Evolutionary conservation across 208 protist species (phyloP).

Genomic region (Wallacemonas sp.): DNA sequence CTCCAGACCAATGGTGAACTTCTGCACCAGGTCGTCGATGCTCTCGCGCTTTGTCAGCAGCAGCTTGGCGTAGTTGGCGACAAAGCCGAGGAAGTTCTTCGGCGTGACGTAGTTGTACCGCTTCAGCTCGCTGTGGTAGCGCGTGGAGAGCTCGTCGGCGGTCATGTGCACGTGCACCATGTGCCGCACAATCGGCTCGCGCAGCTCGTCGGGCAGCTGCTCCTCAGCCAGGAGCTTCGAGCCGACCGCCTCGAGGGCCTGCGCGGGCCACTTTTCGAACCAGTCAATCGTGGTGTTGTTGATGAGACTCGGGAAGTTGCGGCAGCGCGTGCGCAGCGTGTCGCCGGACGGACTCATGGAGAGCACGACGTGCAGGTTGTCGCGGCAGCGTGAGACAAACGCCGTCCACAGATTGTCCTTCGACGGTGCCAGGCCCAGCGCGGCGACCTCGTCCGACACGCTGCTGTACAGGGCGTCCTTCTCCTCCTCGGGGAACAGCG

Average conservation of each 20-base stretch:
- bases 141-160: slow-evolving; percentile 82
- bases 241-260: slow-evolving; percentile 96
- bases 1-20: slow-evolving; percentile 96
- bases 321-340: slow-evolving; percentile 94
- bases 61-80: slow-evolving; percentile 95
- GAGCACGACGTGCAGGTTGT: slow-evolving; percentile 98
- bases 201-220: slow-evolving; percentile 88
- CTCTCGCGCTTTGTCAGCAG: slow-evolving; percentile 93
- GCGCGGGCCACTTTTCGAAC: slow-evolving; percentile 98
- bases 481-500: slow-evolving; percentile 98
- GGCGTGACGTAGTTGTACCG: slow-evolving; percentile 98
- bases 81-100: slow-evolving; percentile 99
- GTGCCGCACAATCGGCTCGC: slow-evolving; percentile 91
- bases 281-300: slow-evolving; percentile 99
- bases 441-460: slow-evolving; percentile 91
- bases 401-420: slow-evolving; percentile 97
- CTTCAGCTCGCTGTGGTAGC: slow-evolving; percentile 93
- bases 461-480: slow-evolving; percentile 95
- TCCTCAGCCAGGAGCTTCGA: slow-evolving; percentile 84
- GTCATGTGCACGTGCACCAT: slow-evolving; percentile 96
- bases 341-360: slow-evolving; percentile 98
- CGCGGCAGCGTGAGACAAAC: slow-evolving; percentile 97
- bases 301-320: slow-evolving; percentile 98
- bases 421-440: slow-evolving; percentile 83
- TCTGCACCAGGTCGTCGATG: slow-evolving; percentile 94